A percentile compares a stretch with the other conserved stretches of the same genome.
Evolutionary conservation across 345 rosid species (phyloP).

Genomic region (Eucalyptus pauciflora): DNA sequence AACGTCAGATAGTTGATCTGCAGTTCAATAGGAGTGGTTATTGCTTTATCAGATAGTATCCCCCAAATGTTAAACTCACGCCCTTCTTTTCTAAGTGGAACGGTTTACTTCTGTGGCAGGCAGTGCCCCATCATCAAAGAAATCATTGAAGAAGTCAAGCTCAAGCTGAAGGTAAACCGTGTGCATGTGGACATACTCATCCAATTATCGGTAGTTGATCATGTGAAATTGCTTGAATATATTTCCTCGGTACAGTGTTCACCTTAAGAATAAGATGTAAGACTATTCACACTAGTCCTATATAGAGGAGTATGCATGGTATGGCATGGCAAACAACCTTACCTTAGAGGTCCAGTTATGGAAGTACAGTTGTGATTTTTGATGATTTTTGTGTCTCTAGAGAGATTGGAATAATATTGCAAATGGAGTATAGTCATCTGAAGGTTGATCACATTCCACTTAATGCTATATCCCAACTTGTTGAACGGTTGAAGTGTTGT

Average conservation of each 20-base stretch:
- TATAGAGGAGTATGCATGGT: neutral
- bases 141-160: fast-evolving
- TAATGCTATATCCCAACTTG: too few species aligned
- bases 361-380: too few species aligned
- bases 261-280: neutral
- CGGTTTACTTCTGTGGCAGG: neutral
- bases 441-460: too few species aligned
- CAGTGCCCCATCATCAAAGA: fast-evolving
- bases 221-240: neutral
- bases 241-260: too few species aligned
- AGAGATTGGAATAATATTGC: neutral
- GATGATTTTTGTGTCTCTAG: too few species aligned
- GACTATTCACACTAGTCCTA: neutral
- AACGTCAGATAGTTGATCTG: neutral
- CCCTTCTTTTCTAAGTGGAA: neutral
- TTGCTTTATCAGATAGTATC: neutral
- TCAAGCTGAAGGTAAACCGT: neutral
- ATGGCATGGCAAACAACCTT: neutral
- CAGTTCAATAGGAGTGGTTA: neutral
- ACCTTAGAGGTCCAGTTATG: neutral
- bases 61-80: neutral
- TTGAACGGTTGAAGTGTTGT: neutral
- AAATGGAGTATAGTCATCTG: too few species aligned
- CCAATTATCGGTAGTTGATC: too few species aligned
- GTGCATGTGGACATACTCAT: neutral